A percentile compares a stretch with the other conserved stretches of the same genome.
Evolutionary conservation across 139 green algal species (phyloP).

Genomic region (Deuterostichococcus epilithicus): DNA sequence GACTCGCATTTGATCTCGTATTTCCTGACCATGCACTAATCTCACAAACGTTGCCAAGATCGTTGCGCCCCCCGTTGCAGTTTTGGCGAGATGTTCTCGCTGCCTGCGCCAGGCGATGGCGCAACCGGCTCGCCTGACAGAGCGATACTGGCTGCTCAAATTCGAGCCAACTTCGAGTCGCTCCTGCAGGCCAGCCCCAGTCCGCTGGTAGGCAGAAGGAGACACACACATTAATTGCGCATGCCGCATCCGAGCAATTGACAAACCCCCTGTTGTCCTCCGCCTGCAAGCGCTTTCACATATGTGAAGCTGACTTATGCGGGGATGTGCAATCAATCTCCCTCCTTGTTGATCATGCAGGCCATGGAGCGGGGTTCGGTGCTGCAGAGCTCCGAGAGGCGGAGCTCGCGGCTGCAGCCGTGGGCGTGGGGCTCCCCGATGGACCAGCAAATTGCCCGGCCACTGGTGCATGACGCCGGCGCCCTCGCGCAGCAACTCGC

Average conservation of each 20-base stretch:
- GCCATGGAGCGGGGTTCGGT: background rate
- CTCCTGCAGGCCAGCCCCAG: constrained; percentile 20
- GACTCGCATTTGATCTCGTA: too few relatives aligned
- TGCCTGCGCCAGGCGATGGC: background rate
- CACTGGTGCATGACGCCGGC: too few relatives aligned
- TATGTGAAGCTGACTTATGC: too few relatives aligned
- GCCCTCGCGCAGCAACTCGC: too few relatives aligned
- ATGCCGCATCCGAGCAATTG: background rate
- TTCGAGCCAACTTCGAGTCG: constrained; percentile 22
- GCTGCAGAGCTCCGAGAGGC: background rate
- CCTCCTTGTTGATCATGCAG: background rate
- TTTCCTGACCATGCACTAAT: too few relatives aligned
- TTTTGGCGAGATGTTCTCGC: too few relatives aligned
- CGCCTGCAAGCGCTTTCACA: background rate
- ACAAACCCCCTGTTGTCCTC: background rate
- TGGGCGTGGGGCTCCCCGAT: background rate
- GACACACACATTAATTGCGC: too few relatives aligned
- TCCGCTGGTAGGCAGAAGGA: constrained; percentile 4
- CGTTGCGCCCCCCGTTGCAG: too few relatives aligned
- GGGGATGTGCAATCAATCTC: too few relatives aligned
- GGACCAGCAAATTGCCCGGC: too few relatives aligned
- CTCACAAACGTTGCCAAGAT: too few relatives aligned
- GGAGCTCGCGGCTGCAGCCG: background rate
- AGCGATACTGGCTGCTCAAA: constrained; percentile 3
- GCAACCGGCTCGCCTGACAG: background rate